Evolutionary conservation across 257 asterid species (phyloP), one percentile per base, ranked within the genome.

Genomic region (Solanum etuberosum): DNA sequence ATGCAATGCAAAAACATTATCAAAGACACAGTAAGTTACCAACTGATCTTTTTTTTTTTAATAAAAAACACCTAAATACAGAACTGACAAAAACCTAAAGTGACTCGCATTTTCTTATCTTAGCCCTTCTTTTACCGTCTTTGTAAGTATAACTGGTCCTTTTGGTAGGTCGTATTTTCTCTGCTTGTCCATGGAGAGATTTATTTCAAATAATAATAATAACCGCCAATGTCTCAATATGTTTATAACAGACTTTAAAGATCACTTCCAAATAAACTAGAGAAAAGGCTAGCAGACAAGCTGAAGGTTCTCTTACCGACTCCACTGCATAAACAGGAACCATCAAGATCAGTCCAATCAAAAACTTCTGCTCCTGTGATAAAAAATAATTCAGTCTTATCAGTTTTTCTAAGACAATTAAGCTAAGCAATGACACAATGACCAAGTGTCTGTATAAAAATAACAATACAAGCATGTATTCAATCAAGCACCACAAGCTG

Each of bases 271-370:
- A 68, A 59, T 40, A 54, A 16, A 25, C 37, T 18, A n/a, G 61
- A 67, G 35, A 27, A 88, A 87, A 72, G n/a, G 84, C 31, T 86
- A 83, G 71, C 11, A 83, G 6, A 63, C 86, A 83, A 88, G 74
- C 48, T 25, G 43, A 48, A 68, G 73, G 80, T 73, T 85, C 70
- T 89, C 87, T 86, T 92, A 95, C 98, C 96, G 99, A 97, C 92
- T 95, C 98, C 83, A 96, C 92, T 83, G 98, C 99, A 94, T 97
- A 97, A 90, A 97, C 99, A 89, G 99, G 99, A 90, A 97, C 99
- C 98, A 97, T 97, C 37, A 97, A 93, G 92, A 97, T 94, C 84
- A 97, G 94, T 76, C 96, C 99, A 86, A 97, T 85, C 95, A 95
- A 93, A 91, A 97, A 94, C 89, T 94, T 95, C 90, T 97, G 99